Conservation (phyloP, 1,284 basidiomycete species). For the Microbotryum scabiosae region DNA sequence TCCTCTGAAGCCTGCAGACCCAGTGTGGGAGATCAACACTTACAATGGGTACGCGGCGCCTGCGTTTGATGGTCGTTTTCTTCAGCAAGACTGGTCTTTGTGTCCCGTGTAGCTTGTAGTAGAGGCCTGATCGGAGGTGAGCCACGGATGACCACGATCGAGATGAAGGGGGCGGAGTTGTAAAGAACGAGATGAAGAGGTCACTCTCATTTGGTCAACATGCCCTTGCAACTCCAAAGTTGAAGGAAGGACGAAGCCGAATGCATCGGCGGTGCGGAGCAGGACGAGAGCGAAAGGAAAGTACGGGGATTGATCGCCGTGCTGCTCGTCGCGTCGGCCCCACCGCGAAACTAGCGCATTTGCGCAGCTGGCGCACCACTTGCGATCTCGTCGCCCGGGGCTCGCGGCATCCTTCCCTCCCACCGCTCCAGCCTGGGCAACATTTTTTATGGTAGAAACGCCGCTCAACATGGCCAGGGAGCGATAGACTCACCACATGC, state of each 20-base stretch:
- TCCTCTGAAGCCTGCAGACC: background rate
- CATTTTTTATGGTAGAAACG: conserved; percentile 36
- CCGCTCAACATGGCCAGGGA: conserved; percentile 37
- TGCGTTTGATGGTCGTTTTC: conserved; percentile 95
- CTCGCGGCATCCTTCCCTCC: too few species aligned
- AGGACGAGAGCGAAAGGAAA: too few species aligned
- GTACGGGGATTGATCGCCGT: too few species aligned
- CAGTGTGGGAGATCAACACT: background rate
- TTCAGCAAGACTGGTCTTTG: conserved; percentile 97
- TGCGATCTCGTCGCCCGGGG: conserved; percentile 24
- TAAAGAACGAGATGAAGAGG: background rate
- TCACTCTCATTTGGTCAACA: too few species aligned
- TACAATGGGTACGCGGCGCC: conserved; percentile 72
- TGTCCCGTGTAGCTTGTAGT: conserved; percentile 95
- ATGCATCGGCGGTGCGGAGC: too few species aligned
- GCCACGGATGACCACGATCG: background rate
- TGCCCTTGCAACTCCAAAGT: too few species aligned
- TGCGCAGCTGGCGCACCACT: conserved; percentile 2
- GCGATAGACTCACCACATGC: conserved; percentile 63
- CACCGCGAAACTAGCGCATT: too few species aligned
- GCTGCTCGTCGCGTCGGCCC: too few species aligned
- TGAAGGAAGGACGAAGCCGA: too few species aligned
- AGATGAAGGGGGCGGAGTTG: conserved; percentile 3
- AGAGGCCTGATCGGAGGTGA: conserved; percentile 57
- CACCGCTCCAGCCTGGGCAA: background rate